Base-by-base conservation (phyloP, 1,284 basidiomycete genomes). In the Cryptococcus hybrid region DNA sequence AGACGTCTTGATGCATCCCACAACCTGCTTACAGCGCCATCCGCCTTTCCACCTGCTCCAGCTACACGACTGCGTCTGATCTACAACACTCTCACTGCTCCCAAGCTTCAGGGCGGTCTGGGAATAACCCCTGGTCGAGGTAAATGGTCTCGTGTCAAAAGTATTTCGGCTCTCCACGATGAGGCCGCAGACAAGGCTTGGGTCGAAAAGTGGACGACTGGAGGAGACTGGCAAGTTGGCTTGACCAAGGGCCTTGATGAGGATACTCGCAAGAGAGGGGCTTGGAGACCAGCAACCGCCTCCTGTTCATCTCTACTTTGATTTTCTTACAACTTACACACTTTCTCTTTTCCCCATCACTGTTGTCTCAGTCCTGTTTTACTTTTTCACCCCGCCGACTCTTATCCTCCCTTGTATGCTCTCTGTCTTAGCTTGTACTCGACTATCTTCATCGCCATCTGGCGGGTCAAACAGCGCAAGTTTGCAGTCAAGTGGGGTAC, bases 251-350 rank as follows among this genome's bases (percentile, higher is more conserved):
- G 74, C 64, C 51, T 81, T 80, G 46, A 81, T 84, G 59, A 81
- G 86, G 47, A 83, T 81, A 47, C 47, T 58, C 82, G 81, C 39
- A 55, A 43, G 62, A 62, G n/a, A 43, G 50, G 59, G 60, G 15
- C 59, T 76, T 2, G 66, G 67, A 36, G 51, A 64, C 34, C 66
- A 75, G 85, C 93, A 92, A 70, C 91, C 93, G 12, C 90, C 92
- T 68, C 83, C 86, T 0, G 81, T 95, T 12, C 90, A 91, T n/a
- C 83, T 94, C 34, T 96, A 97, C 78, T 96, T 94, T 75, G 84
- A 86, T 54, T 96, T 94, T 79, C 82, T 97, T 8, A 84, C 86
- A 3, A 84, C 85, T 57, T 97, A 97, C 79, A 88, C 91, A 0
- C 83, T 84, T 42, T 85, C 87, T 36, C 83, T 94, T 39, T 67